Base-by-base conservation (phyloP, 192 early-diverging fungal genomes). In the Podila minutissima region DNA sequence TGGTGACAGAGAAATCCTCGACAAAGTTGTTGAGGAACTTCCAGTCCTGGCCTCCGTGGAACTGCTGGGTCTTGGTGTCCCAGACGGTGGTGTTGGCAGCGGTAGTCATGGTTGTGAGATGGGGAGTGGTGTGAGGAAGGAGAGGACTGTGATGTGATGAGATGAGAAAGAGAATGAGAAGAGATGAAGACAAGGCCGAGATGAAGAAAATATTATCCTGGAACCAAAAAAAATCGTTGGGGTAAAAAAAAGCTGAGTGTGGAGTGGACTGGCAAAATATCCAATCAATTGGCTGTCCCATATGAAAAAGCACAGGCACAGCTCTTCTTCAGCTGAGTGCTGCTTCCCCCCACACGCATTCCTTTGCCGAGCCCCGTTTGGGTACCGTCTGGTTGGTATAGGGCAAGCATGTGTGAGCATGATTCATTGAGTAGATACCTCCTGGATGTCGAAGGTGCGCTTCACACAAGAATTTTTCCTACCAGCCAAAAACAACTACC, bases 1-100 rank as follows among this genome's bases (percentile, higher is more conserved):
- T 97, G 24, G 95, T 97, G 20, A 97, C 95, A 67, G 91, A 93
- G 70, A 96, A 97, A 83, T 97, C 95, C 69, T 97, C 95, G 55
- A 95, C 88, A 88, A 97, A 97, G 84, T 96, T 95, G 72, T 91
- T 87, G 33, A 97, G 86, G 61, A 89, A 91, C 32, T 86, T 82
- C 89, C 94, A 93, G 72, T 95, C 93, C 64, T 97, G 95, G 59
- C 95, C 95, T 81, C 93, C 95, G 62, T 96, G 95, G 67, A 91
- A 95, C 77, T 94, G 92, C 85, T 96, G 95, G 57, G 91, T 91
- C 82, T 92, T 95, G 61, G 94, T 91, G 83, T 96, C 94, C 95
- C 95, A 96, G 58, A 86, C 83, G 66, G 83, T 81, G n/a, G 74
- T 75, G 55, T 71, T 64, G 22, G 72, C 32, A 29, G 46, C 41